phyloP scores from a whole-genome alignment of 331 rosid species.

The Malus hybrid region DNA sequence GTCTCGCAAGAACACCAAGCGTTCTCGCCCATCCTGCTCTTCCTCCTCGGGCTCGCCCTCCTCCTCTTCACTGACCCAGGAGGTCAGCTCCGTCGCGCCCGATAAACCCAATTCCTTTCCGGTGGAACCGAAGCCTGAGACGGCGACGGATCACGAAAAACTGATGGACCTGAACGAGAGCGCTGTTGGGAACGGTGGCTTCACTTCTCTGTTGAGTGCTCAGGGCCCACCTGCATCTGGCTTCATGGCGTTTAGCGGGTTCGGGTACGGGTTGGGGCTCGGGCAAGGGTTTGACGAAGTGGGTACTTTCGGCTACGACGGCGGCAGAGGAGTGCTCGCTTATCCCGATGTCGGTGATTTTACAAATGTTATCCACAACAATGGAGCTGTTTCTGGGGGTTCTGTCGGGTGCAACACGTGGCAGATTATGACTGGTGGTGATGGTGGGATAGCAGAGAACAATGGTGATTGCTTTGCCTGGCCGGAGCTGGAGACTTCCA shows the following conservation, averaged over 20 bases:
- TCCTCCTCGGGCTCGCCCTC: constrained; percentile 11
- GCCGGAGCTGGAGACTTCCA: constrained; percentile 39
- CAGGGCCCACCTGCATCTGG: constrained; percentile 12
- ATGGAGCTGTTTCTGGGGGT: constrained; percentile 1
- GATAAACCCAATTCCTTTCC: constrained; percentile 2
- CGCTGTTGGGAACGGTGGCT: not conserved
- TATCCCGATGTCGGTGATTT: constrained; percentile 34
- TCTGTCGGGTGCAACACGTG: constrained; percentile 32
- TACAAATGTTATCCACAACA: not conserved
- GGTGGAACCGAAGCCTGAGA: not conserved
- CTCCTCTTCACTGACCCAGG: constrained; percentile 18
- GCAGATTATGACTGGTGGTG: constrained; percentile 35
- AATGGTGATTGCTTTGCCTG: constrained; percentile 31
- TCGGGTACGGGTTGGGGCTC: constrained; percentile 30
- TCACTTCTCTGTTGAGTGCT: constrained; percentile 23
- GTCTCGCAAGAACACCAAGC: constrained; percentile 40
- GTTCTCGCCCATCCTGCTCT: constrained; percentile 17
- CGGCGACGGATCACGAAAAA: not conserved
- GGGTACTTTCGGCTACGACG: constrained; percentile 19
- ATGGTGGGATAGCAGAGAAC: constrained; percentile 9
- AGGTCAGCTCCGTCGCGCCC: not conserved
- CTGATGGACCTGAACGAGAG: constrained; percentile 1
- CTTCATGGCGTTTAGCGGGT: constrained; percentile 31
- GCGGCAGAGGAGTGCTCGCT: constrained; percentile 19
- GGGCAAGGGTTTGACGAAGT: constrained; percentile 14